Base-by-base conservation (phyloP, 495 filamentous ascomycete species). In the Chaetomium tenue region DNA sequence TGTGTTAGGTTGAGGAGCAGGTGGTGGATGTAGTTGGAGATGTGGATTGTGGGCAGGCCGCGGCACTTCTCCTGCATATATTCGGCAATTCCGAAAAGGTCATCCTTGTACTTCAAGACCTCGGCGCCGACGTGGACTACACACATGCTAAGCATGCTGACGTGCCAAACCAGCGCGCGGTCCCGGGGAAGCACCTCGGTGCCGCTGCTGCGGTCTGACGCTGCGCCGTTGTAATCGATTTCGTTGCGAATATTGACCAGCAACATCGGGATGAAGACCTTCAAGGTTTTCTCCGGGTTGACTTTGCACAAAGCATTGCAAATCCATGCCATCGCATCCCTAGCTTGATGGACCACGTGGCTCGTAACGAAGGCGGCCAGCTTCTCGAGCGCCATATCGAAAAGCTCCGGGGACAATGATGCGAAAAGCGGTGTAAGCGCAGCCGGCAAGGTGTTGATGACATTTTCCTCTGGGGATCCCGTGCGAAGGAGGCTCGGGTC, bases 321-420 rank as follows among this genome's bases (percentile, higher is more conserved):
- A 48, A 97, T 97, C 81, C 96, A 99, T 2, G 94, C 94, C 91
- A 98, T 97, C 20, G 95, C 94, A 81, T 99, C 94, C 65, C 94
- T 83, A 46, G 94, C 93, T 75, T 98, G 94, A 69, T 99, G 93
- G 25, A 98, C 93, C 46, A 98, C 95, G 79, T 99, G 95, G 66
- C 90, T 90, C 23, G 88, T 87, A n/a, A 97, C 89, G 71, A 98
- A 98, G 60, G 91, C 84, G 3, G 91, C 89, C 59, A 99, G 87
- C 77, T 98, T 97, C 55, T 93, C 86, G 59, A 98, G 76, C 8
- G 92, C 91, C 69, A 92, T 87, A 71, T 97, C 93, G 69, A 92
- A 99, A 25, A 96, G 86, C 68, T 96, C 92, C 0, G 92, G 92
- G 0, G 92, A 97, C n/a, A 99, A 78, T 0, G 91, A 89, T 8